Evolutionary conservation across 768 basidiomycete genomes (phyloP), one percentile per base, ranked within the genome.

Genomic region (Leccinum obscurum): DNA sequence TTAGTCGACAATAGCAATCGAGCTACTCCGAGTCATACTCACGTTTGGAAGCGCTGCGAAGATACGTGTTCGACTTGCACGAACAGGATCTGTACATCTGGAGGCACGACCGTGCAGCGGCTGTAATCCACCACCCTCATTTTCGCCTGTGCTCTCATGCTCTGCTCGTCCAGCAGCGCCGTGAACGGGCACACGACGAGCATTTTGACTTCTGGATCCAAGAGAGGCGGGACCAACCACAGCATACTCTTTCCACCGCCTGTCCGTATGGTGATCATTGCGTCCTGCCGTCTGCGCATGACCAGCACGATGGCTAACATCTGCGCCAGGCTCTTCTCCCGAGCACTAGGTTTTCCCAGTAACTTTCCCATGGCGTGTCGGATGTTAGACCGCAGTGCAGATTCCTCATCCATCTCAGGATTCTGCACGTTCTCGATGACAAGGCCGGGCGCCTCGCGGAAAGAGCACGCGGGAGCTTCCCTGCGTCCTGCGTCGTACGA

Each of bases 241-340:
- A 64, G 51, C 60, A 62, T 62, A 24, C 15, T 35, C 10, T 64
- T 64, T 0, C 63, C 63, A 0, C 63, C 52, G 2, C 63, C 63
- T 0, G 60, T 64, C 0, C 30, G n/a, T 4, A 64, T 55, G 15
- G 63, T 64, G 37, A 64, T 26, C 37, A 62, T 51, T 0, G 26
- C 46, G 2, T 64, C 57, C 14, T 50, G 17, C 6, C 6, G 1
- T 5, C 3, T 9, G 14, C 26, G 24, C 49, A 50, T 50, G 10
- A 50, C 49, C 26, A 26, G 11, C 8, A 58, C 20, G 13, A 62
- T 49, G 2, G 41, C 60, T 1, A 39, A 1, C 57, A 64, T 48
- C 20, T 64, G 60, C 0, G 32, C 57, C 6, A 0, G n/a, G 17
- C 54, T 58, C 37, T 54, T 64, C 46, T 64, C 57, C 13, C 2